These are phyloP conservation scores for Rhododendron griersonianum DNA, from an alignment of 148 eudicot species.

Conservation along the genomic window DNA sequence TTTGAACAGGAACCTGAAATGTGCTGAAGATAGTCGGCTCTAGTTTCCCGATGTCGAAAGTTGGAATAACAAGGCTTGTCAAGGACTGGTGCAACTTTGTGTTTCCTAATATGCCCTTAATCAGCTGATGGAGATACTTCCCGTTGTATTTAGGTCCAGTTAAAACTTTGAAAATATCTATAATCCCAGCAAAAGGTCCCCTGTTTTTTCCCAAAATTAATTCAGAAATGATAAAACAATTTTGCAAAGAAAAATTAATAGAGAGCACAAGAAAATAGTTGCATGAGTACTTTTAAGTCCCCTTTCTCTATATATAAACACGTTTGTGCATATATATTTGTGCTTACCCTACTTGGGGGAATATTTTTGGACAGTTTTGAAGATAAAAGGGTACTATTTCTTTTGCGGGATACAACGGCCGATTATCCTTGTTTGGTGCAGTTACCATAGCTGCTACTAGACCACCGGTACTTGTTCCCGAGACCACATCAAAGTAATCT, in stretches of 20 bases:
- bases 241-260: background rate
- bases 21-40: slow-evolving; percentile 47
- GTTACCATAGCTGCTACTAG: slow-evolving; percentile 51
- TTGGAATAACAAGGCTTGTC: slow-evolving; percentile 55
- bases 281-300: background rate
- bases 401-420: slow-evolving; percentile 48
- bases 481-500: slow-evolving; percentile 58
- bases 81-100: slow-evolving; percentile 37
- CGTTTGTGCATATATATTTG: too few species aligned
- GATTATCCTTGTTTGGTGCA: slow-evolving; percentile 30
- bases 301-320: too few species aligned
- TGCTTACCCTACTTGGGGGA: slow-evolving; percentile 38
- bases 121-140: slow-evolving; percentile 40
- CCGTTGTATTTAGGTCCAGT: slow-evolving; percentile 60
- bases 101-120: slow-evolving; percentile 31
- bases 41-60: slow-evolving; percentile 52
- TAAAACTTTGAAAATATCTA: slow-evolving; percentile 13
- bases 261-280: background rate
- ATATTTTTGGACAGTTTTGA: slow-evolving; percentile 45
- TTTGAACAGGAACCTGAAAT: slow-evolving; percentile 8
- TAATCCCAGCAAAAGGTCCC: slow-evolving; percentile 24
- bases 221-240: background rate
- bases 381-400: slow-evolving; percentile 48
- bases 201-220: slow-evolving; percentile 6
- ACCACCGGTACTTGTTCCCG: slow-evolving; percentile 64